Evolutionary conservation across 306 rosid genomes (phyloP), one percentile per base, ranked within the genome.

Genomic region (Acacia melanoxylon): DNA sequence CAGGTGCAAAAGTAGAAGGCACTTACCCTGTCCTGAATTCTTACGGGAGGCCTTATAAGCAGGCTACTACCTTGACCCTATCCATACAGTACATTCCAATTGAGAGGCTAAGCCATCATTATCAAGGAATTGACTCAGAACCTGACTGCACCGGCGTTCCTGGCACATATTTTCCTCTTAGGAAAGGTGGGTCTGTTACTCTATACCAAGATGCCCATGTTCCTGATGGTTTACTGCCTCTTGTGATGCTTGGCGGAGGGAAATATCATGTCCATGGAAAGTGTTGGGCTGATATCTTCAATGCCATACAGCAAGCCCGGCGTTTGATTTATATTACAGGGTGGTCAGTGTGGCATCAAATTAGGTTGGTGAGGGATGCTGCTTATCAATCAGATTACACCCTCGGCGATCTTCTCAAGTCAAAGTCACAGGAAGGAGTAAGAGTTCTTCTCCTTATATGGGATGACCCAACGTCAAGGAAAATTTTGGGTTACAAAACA

Each of bases 381-480:
- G 80, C 80, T 71, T 12, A 35, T 42, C 81, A 85, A 62, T 76
- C 94, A 62, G 72, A 83, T 31, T 70, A 16, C 81, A 86, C 88
- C 49, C 82, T 95, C n/a, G 99, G 99, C 27, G 96, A 95, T 24
- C 91, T 95, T 80, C 86, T 95, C 78, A 92, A 92, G 89, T 66
- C 92, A 15, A 95, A 92, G 88, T 95, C 99, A 35, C 93, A 89
- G 81, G 98, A 95, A 79, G 99, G 99, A 86, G 98, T 95, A 70
- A 90, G 99, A 69, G 99, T 95, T 85, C 90, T 95, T 87, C 94
- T 95, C 65, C 99, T 95, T 87, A 83, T 95, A 72, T 95, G 99
- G 99, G 99, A 95, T 84, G 99, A 95, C 74, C 99, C 98, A 22
- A 90, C 99, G 27, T 95, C 99, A 56, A 93, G 97, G 86, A 95